Base-by-base conservation (phyloP, 2,329 filamentous ascomycete species). In the Parascedosporium putredinis region DNA sequence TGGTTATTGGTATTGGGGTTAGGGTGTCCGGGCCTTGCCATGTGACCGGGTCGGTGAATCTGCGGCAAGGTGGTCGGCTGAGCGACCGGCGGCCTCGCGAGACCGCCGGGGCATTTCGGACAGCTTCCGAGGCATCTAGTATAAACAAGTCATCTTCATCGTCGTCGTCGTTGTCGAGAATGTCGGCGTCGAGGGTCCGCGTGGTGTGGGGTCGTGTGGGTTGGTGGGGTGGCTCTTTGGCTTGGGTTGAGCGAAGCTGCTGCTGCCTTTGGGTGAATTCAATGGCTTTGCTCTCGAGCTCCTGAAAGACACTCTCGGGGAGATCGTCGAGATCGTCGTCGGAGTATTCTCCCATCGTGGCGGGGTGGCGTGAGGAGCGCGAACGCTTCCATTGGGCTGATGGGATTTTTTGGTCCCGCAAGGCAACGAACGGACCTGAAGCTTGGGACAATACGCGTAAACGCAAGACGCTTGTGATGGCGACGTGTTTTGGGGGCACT, bases 311-410 rank as follows among this genome's bases (percentile, higher is more conserved):
- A 54, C 74, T 72, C 54, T 74, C 70, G 55, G 79, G 76, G 38
- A 84, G 66, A 36, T 75, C 70, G 61, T 84, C 79, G 56, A 85
- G 70, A 53, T 73, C 79, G 59, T 82, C 80, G 60, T 83, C 81
- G 52, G 73, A 78, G 60, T 80, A 83, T 53, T 78, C 75, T 66
- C 81, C 78, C 66, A 75, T 74, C 46, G 49, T 47, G 43, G 42
- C 25, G 9, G 12, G 42, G 3, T 29, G 12, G 23, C 16, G 3
- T 20, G 23, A 9, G 18, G n/a, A 10, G 8, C 4, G 14, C 12
- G 20, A 29, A n/a, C n/a, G 31, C 20, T 14, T 20, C 47, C 36
- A 50, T 43, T 44, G 47, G 29, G 10, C 16, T 24, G n/a, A n/a
- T n/a, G n/a, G n/a, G n/a, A n/a, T n/a, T n/a, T n/a, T n/a, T n/a